Conservation (phyloP, 192 early-diverging fungal species). For the Funneliformis mosseae region DNA sequence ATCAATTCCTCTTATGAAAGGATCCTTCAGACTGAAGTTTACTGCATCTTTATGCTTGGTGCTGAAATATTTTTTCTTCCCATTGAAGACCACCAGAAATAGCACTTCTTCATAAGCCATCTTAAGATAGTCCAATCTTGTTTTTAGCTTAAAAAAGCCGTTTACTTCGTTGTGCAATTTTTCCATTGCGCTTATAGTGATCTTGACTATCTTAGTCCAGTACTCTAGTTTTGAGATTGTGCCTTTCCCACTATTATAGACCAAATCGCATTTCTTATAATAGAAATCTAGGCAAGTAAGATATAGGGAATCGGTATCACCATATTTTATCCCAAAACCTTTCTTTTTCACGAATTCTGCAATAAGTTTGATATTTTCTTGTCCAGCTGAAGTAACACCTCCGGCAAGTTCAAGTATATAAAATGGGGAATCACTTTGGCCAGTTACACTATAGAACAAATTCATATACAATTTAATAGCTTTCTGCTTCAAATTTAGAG, state of each 20-base stretch:
- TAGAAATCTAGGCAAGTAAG: no score
- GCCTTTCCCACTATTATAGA: no score
- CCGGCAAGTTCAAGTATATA: background rate
- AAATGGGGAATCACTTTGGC: background rate
- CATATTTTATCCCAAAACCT: background rate
- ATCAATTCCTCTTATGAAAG: constrained; percentile 19
- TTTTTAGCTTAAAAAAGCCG: background rate
- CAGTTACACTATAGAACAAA: background rate
- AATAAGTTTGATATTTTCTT: background rate
- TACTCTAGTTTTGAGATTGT: background rate
- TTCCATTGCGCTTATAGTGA: constrained; percentile 13
- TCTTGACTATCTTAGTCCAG: constrained; percentile 6
- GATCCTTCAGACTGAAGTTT: background rate
- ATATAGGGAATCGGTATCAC: background rate
- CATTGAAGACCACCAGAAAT: no score
- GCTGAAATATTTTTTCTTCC: no score
- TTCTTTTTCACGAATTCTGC: background rate
- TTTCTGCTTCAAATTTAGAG: background rate
- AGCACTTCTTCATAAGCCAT: no score
- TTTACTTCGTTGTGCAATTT: constrained; percentile 13
- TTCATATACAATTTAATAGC: constrained; percentile 12
- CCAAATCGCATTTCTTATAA: no score
- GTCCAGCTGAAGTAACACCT: constrained; percentile 1
- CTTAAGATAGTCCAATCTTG: no score
- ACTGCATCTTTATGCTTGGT: no score